These are phyloP conservation scores for Mycena chlorophos DNA, from an alignment of 768 basidiomycete genomes.

Conservation along the genomic window DNA sequence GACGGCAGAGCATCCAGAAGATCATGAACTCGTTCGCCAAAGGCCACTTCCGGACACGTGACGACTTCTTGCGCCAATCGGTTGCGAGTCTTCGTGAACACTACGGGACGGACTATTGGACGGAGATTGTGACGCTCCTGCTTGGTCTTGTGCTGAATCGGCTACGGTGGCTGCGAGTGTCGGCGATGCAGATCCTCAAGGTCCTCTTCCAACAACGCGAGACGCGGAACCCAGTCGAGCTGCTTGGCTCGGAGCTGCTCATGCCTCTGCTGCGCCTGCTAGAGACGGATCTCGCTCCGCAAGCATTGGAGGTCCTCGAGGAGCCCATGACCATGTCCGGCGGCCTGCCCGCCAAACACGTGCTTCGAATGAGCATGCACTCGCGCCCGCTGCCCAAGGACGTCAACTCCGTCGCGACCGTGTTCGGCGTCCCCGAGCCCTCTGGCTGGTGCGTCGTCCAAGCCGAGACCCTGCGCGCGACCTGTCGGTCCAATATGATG, in stretches of 20 bases:
- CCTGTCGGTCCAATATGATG: slow-evolving; percentile 75
- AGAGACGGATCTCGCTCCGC: slow-evolving; percentile 80
- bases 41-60: slow-evolving; percentile 83
- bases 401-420: slow-evolving; percentile 58
- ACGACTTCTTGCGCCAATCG: slow-evolving; percentile 91
- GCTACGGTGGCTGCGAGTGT: slow-evolving; percentile 78
- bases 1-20: slow-evolving; percentile 75
- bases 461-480: slow-evolving; percentile 56
- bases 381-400: slow-evolving; percentile 43
- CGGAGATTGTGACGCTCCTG: slow-evolving; percentile 81
- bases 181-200: slow-evolving; percentile 86
- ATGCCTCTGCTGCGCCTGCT: slow-evolving; percentile 89
- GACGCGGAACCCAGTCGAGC: slow-evolving; percentile 68
- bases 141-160: slow-evolving; percentile 83
- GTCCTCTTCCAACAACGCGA: slow-evolving; percentile 85
- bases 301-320: slow-evolving; percentile 91
- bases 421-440: slow-evolving; percentile 80
- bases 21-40: slow-evolving; percentile 91
- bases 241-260: slow-evolving; percentile 81
- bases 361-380: slow-evolving; percentile 91
- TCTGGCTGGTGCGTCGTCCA: slow-evolving; percentile 88
- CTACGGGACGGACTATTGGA: slow-evolving; percentile 73
- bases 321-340: slow-evolving; percentile 81
- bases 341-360: slow-evolving; percentile 77
- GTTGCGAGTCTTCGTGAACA: slow-evolving; percentile 83